A percentile compares a stretch with the other conserved stretches of the same genome.
phyloP scores from a whole-genome alignment of 2,329 filamentous ascomycete species.

The Colletotrichum lindemuthianum region DNA sequence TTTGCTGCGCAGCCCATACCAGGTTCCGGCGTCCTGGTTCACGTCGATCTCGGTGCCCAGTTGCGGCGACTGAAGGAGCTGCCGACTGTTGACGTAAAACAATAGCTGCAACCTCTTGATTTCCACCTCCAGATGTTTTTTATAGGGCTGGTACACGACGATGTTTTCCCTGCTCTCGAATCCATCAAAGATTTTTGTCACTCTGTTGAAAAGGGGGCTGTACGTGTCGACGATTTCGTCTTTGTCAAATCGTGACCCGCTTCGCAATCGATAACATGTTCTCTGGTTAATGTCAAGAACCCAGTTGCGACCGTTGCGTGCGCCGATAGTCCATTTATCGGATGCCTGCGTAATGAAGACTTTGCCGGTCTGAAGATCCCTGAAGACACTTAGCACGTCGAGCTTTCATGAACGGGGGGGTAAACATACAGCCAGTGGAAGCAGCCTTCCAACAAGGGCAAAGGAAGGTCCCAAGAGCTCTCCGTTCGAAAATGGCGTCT shows the following conservation, averaged over 20 bases:
- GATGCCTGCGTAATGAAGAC: constrained; percentile 41
- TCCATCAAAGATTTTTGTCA: constrained; percentile 56
- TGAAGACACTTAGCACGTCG: neutral
- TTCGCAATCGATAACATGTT: constrained; percentile 33
- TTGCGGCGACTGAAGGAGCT: constrained; percentile 58
- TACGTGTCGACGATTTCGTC: constrained; percentile 59
- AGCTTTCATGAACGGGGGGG: too few species aligned
- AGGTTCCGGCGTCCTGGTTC: constrained; percentile 68
- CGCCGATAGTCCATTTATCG: constrained; percentile 29
- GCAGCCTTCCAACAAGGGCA: constrained; percentile 59
- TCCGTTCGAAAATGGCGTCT: constrained; percentile 42
- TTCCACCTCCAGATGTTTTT: constrained; percentile 53
- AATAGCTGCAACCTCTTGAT: constrained; percentile 62
- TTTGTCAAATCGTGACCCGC: neutral
- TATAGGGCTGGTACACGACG: constrained; percentile 56
- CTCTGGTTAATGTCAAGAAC: constrained; percentile 42
- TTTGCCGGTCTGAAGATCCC: constrained; percentile 47
- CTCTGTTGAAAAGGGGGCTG: constrained; percentile 48
- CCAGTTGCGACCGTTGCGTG: constrained; percentile 45
- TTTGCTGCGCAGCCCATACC: constrained; percentile 68
- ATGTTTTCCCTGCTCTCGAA: constrained; percentile 60
- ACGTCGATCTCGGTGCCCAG: constrained; percentile 63
- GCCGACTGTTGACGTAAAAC: constrained; percentile 59
- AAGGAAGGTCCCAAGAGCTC: constrained; percentile 59
- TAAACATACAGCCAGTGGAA: constrained; percentile 64